Evolutionary conservation across 305 asterid species (phyloP), one percentile per base, ranked within the genome.

Genomic region (Fraxinus velutina): DNA sequence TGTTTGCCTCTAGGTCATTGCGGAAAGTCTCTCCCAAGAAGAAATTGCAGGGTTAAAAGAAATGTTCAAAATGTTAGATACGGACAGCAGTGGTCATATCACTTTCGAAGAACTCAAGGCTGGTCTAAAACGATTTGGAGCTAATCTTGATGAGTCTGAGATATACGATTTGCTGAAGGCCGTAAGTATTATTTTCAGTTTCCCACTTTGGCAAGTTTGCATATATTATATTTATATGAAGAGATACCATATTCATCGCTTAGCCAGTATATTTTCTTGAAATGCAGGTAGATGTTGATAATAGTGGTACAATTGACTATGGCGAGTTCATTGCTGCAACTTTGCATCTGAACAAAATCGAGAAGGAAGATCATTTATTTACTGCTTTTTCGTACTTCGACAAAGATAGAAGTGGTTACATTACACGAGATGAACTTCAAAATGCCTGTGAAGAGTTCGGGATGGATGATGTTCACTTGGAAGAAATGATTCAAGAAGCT

Each of bases 311-410:
- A 13, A 94, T 94, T 19, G 97, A 94, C 87, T 92, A 92, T 71
- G 93, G 94, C 42, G 98, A 94, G 86, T 94, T 94, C 86, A 82
- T 94, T n/a, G 96, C 98, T 66, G 95, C 98, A n/a, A 92, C 93
- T 12, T 55, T 92, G 77, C 93, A 94, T 74, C 74, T 89, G 66
- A 91, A 90, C 90, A 88, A 90, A 74, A 87, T 91, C 27, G 91
- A 90, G 52, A 89, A 87, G 80, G 90, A 91, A 70, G 95, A 93
- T 88, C 87, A 87, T 81, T 88, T 93, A 5, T 85, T 87, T 39
- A 84, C 80, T 22, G 95, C 95, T 2, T 91, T 91, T 83, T 82
- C 92, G 0, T 91, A 89, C 78, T 90, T 91, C 13, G 95, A 91
- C 86, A 91, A 86, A 81, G 95, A 91, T 12, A 90, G 90, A 52